Evolutionary conservation across 257 asterid species (phyloP).

Genomic region (Solanum lycopersicoides): DNA sequence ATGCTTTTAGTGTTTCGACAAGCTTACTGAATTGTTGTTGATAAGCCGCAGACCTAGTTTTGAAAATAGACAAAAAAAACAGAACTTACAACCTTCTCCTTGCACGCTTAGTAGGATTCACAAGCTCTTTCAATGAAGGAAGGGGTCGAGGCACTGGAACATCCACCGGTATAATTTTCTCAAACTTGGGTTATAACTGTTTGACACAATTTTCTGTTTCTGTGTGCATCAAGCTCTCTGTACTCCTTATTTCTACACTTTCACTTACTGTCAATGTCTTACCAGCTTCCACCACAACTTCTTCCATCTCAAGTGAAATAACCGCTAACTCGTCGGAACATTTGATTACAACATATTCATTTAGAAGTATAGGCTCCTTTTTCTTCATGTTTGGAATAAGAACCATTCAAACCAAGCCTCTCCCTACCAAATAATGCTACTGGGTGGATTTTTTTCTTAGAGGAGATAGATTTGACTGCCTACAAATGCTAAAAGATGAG

Average conservation of each 20-base stretch:
- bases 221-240: neutral
- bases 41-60: too few species aligned
- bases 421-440: too few species aligned
- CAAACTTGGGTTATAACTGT: slow-evolving; percentile 38
- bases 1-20: too few species aligned
- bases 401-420: too few species aligned
- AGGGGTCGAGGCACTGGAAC: slow-evolving; percentile 75
- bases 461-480: neutral
- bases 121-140: slow-evolving; percentile 64
- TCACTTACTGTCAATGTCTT: neutral
- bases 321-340: too few species aligned
- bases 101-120: slow-evolving; percentile 31
- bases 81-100: slow-evolving; percentile 21
- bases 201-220: slow-evolving; percentile 11
- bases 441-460: too few species aligned
- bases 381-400: too few species aligned
- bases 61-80: neutral
- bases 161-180: slow-evolving; percentile 57
- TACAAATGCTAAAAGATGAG: slow-evolving; percentile 24
- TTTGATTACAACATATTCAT: too few species aligned
- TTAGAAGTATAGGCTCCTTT: too few species aligned
- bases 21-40: too few species aligned
- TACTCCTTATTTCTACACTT: neutral
- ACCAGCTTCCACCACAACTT: neutral
- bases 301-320: too few species aligned